Evolutionary conservation across 768 basidiomycete species (phyloP).

Genomic region (Amanita fuliginea): DNA sequence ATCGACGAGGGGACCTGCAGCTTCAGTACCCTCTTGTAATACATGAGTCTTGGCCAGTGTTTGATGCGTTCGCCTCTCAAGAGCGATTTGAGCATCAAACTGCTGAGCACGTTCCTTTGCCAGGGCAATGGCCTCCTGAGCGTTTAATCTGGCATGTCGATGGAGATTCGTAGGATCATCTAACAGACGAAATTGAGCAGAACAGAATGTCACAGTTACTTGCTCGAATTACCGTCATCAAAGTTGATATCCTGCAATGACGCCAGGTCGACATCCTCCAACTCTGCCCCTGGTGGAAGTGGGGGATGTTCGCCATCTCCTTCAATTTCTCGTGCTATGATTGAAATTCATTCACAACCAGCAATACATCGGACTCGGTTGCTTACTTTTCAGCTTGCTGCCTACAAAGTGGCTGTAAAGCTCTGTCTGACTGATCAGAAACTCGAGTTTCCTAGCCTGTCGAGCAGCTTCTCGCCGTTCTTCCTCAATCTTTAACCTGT

Average conservation of each 20-base stretch:
- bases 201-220: not conserved
- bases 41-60: conserved; percentile 52
- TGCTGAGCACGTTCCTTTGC: conserved; percentile 72
- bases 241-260: conserved; percentile 74
- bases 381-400: conserved; percentile 84
- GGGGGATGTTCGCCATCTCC: conserved; percentile 34
- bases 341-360: conserved; percentile 8
- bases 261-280: conserved; percentile 41
- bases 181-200: conserved; percentile 17
- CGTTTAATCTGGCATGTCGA: conserved; percentile 77
- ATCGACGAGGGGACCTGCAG: conserved; percentile 47
- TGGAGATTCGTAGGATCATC: conserved; percentile 85
- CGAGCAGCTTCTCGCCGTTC: conserved; percentile 89
- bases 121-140: conserved; percentile 76
- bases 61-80: conserved; percentile 74
- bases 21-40: conserved; percentile 22
- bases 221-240: conserved; percentile 60
- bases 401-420: conserved; percentile 99
- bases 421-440: conserved; percentile 97
- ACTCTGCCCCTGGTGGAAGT: conserved; percentile 45
- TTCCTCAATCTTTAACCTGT: conserved; percentile 81
- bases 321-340: conserved; percentile 65
- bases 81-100: conserved; percentile 77
- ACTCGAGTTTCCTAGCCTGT: conserved; percentile 94
- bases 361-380: not conserved